Percentiles rank a stretch among this genome's conserved stretches.
These are phyloP conservation scores for Fusarium ambrosium DNA, from an alignment of 2,329 filamentous ascomycete genomes.

Conservation along the genomic window DNA sequence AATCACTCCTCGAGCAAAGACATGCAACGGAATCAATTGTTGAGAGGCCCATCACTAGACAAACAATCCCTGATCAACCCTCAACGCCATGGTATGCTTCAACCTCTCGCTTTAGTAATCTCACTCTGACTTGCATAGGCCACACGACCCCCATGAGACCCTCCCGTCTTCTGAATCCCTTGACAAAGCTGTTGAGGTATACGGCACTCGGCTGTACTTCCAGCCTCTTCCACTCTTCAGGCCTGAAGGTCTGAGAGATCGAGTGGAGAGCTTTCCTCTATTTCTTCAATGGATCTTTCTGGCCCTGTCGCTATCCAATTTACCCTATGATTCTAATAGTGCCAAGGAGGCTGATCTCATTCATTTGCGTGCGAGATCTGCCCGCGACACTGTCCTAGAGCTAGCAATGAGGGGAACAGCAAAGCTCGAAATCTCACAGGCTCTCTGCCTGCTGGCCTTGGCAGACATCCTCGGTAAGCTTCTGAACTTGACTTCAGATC, in stretches of 20 bases:
- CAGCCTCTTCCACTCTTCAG: conserved; percentile 39
- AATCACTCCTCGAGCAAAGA: conserved; percentile 13
- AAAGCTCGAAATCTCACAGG: conserved; percentile 25
- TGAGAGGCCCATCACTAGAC: conserved; percentile 8
- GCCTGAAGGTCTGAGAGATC: conserved; percentile 8
- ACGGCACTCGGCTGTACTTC: conserved; percentile 36
- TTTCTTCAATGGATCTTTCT: conserved; percentile 38
- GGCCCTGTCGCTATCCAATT: conserved; percentile 18
- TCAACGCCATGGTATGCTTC: background rate
- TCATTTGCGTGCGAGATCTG: conserved; percentile 12
- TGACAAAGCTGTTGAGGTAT: conserved; percentile 27
- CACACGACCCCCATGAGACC: background rate
- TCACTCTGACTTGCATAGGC: background rate
- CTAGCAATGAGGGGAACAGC: conserved; percentile 33
- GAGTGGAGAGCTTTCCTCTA: conserved; percentile 14
- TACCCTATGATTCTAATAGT: conserved; percentile 22
- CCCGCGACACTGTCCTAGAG: conserved; percentile 25
- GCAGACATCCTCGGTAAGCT: conserved; percentile 22
- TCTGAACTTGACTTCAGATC: accelerated
- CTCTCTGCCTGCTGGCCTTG: conserved; percentile 17
- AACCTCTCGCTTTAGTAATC: background rate
- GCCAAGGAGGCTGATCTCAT: conserved; percentile 30
- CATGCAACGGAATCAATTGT: background rate
- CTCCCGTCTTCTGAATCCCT: conserved; percentile 18
- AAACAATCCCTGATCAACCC: background rate